A percentile compares a stretch with the other conserved stretches of the same genome.
Conservation (phyloP, 2,329 filamentous ascomycete genomes). For the Teratosphaeria gauchensis region DNA sequence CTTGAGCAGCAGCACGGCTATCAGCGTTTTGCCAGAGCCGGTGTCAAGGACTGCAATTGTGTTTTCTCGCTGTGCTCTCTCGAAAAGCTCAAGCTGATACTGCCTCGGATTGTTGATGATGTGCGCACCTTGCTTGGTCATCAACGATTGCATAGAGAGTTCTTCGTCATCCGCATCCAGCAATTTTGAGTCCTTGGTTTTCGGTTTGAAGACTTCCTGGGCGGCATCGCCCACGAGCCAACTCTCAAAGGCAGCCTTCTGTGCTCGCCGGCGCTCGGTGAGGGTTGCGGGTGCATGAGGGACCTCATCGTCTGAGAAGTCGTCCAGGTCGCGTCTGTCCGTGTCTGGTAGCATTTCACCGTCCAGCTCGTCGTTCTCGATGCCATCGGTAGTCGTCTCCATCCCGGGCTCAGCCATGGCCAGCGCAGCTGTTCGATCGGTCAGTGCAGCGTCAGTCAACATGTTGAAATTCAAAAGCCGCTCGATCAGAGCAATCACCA, state of each 20-base stretch:
- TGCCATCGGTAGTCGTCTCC: neutral
- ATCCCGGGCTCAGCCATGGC: neutral
- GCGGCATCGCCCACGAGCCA: slow-evolving; percentile 35
- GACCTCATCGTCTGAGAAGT: slow-evolving; percentile 14
- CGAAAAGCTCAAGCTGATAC: slow-evolving; percentile 87
- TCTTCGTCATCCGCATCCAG: slow-evolving; percentile 33
- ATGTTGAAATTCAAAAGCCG: neutral
- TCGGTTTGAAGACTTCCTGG: slow-evolving; percentile 32
- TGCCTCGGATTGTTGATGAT: slow-evolving; percentile 74
- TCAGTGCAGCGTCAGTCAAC: neutral
- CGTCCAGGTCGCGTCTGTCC: slow-evolving; percentile 1
- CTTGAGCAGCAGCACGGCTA: slow-evolving; percentile 74
- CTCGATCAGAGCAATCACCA: neutral
- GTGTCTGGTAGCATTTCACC: neutral
- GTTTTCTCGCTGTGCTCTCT: slow-evolving; percentile 74
- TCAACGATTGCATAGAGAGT: slow-evolving; percentile 44
- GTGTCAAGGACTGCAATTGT: slow-evolving; percentile 90
- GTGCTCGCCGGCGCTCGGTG: slow-evolving; percentile 30
- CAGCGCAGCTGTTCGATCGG: neutral
- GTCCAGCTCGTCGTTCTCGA: neutral
- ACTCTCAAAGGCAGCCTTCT: slow-evolving; percentile 33
- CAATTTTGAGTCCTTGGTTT: slow-evolving; percentile 26
- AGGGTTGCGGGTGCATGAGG: slow-evolving; percentile 16
- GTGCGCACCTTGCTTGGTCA: slow-evolving; percentile 40
- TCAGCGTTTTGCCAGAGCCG: slow-evolving; percentile 94